Base-by-base conservation (phyloP, 2,329 filamentous ascomycete genomes). In the Ampelomyces quisqualis region DNA sequence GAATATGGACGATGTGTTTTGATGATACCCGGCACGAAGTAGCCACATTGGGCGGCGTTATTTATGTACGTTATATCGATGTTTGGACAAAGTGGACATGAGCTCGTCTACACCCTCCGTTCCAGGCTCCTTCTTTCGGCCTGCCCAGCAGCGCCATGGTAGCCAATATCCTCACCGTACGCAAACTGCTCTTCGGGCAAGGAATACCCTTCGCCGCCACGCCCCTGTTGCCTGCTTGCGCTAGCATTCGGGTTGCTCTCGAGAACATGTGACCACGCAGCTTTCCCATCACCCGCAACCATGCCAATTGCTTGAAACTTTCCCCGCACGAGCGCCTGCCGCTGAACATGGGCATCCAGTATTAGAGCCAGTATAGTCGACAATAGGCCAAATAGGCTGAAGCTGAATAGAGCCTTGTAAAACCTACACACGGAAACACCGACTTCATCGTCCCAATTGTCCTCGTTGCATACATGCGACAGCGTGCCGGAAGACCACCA, bases 351-450 rank as follows among this genome's bases (percentile, higher is more conserved):
- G 22, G 78, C 53, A 57, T 82, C 79, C 29, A 82, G 67, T 7
- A 64, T 55, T 24, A 79, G 57, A 6, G 75, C 70, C 8, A 71
- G 62, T 38, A 77, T 58, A 22, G 76, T 74, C 2, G 73, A 68
- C 2, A 74, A 53, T 58, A 72, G 46, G 14, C 75, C 77, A 20
- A 77, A 47, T 19, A 78, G 53, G 4, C 73, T 70, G 58, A 82
- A 82, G 21, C 73, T 67, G 62, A 80, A 82, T n/a, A 82, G 65
- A 8, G 76, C 73, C 62, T 82, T 82, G 71, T 81, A 83, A 41
- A 73, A 67, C 38, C 75, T 65, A 57, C 79, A 82, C 32, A 82
- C 71, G 60, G 73, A 72, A 39, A 81, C 73, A 3, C 79, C 80
- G 2, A 72, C 70, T 1, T 73, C 69, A 22, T 73, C 74, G n/a